Conservation (phyloP, 2,329 filamentous ascomycete species). For the Dothideomycetidae sp. region DNA sequence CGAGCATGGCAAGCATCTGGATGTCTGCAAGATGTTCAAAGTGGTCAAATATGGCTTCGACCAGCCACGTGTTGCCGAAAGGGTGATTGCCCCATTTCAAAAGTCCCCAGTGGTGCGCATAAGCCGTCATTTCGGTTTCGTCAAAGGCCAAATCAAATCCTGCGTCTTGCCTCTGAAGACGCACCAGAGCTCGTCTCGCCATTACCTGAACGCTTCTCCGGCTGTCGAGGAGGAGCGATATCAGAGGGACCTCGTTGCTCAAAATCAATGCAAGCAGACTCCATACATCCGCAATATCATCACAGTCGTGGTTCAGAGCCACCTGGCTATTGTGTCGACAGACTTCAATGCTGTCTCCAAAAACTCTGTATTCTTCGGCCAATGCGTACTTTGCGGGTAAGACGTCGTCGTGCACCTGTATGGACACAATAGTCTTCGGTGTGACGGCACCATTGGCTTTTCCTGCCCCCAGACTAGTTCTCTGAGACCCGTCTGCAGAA, state of each 20-base stretch:
- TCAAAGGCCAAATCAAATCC: slow-evolving; percentile 34
- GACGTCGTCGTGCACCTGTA: slow-evolving; percentile 54
- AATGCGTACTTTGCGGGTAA: slow-evolving; percentile 68
- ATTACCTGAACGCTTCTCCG: slow-evolving; percentile 52
- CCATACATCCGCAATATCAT: slow-evolving; percentile 72
- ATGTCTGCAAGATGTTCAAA: slow-evolving; percentile 47
- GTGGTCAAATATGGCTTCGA: slow-evolving; percentile 43
- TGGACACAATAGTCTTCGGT: slow-evolving; percentile 55
- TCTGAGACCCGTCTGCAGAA: slow-evolving; percentile 10
- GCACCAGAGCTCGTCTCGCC: slow-evolving; percentile 46
- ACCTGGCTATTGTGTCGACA: slow-evolving; percentile 73
- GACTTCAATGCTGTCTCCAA: slow-evolving; percentile 66
- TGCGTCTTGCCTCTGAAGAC: slow-evolving; percentile 36
- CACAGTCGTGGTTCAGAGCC: slow-evolving; percentile 54
- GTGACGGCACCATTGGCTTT: slow-evolving; percentile 17
- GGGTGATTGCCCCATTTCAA: slow-evolving; percentile 45
- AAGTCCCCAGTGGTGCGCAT: slow-evolving; percentile 28
- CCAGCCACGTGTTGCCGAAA: slow-evolving; percentile 41
- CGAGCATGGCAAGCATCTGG: slow-evolving; percentile 52
- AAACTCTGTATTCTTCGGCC: slow-evolving; percentile 67
- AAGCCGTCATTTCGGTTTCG: slow-evolving; percentile 25
- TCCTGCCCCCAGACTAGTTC: slow-evolving; percentile 10
- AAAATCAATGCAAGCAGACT: slow-evolving; percentile 64
- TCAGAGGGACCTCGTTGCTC: slow-evolving; percentile 58
- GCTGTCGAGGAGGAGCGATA: slow-evolving; percentile 37